Conservation (phyloP, 1,284 basidiomycete species). For the Pseudozyma pruni region DNA sequence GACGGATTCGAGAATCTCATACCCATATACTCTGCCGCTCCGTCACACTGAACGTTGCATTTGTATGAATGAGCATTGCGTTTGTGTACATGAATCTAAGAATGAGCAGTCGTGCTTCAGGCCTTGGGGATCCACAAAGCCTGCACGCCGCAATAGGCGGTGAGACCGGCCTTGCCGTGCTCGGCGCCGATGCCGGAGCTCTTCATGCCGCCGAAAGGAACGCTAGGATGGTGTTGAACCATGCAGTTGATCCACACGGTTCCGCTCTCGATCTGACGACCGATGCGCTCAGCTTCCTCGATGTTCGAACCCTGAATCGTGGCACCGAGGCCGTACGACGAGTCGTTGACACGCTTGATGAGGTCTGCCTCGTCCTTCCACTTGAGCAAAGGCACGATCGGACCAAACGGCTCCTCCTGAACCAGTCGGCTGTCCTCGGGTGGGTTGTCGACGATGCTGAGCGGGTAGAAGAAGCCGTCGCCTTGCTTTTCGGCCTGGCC, state of each 20-base stretch:
- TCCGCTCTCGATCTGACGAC: slow-evolving; percentile 36
- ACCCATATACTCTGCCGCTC: too few relatives aligned
- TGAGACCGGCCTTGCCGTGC: slow-evolving; percentile 19
- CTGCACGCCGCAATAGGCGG: slow-evolving; percentile 25
- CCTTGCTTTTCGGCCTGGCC: slow-evolving; percentile 31
- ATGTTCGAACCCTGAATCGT: slow-evolving; percentile 32
- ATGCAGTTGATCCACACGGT: slow-evolving; percentile 30
- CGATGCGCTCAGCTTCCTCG: slow-evolving; percentile 27
- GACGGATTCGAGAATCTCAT: too few relatives aligned
- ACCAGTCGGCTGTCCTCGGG: slow-evolving; percentile 44
- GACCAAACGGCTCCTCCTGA: slow-evolving; percentile 51
- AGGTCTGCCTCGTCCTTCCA: slow-evolving; percentile 49
- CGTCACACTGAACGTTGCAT: too few relatives aligned
- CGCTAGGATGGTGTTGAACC: slow-evolving; percentile 14
- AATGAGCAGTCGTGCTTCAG: too few relatives aligned
- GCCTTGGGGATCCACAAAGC: slow-evolving; percentile 20
- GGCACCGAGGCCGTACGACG: slow-evolving; percentile 39
- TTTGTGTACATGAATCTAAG: too few relatives aligned
- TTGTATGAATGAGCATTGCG: too few relatives aligned
- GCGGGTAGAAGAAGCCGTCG: slow-evolving; percentile 42
- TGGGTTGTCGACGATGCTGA: slow-evolving; percentile 47
- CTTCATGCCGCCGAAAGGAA: slow-evolving; percentile 44
- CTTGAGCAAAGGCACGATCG: slow-evolving; percentile 48
- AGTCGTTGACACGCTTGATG: slow-evolving; percentile 44
- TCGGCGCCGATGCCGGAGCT: slow-evolving; percentile 39